A percentile compares a stretch with the other conserved stretches of the same genome.
phyloP scores from a whole-genome alignment of 2,329 filamentous ascomycete species.

The Stemphylium lycopersici region DNA sequence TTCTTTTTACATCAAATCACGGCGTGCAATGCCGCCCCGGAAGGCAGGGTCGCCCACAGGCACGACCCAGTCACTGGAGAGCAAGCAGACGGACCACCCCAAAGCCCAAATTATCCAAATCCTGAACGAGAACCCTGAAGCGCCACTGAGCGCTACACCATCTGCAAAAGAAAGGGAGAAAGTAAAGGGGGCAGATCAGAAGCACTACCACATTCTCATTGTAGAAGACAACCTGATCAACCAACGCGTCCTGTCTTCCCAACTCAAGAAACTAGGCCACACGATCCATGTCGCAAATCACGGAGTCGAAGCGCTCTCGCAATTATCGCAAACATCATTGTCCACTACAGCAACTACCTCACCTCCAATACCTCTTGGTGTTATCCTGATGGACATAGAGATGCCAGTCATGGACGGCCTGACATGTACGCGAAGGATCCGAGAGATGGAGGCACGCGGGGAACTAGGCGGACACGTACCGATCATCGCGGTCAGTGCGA shows the following conservation, averaged over 20 bases:
- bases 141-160: neutral
- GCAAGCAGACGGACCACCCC: neutral
- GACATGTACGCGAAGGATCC: constrained; percentile 26
- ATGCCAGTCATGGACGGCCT: constrained; percentile 45
- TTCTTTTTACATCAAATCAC: constrained; percentile 31
- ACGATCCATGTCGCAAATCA: constrained; percentile 34
- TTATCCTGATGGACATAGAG: constrained; percentile 35
- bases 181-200: neutral
- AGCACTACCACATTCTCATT: constrained; percentile 19
- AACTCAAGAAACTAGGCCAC: constrained; percentile 34
- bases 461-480: constrained; percentile 22
- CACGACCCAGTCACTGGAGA: neutral
- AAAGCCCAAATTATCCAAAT: constrained; percentile 4
- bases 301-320: constrained; percentile 33
- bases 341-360: neutral
- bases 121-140: neutral
- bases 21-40: neutral
- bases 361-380: neutral
- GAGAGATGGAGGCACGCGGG: constrained; percentile 21
- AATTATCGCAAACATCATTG: constrained; percentile 15
- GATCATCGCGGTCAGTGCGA: constrained; percentile 38
- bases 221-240: constrained; percentile 46
- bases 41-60: too few relatives aligned
- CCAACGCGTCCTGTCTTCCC: constrained; percentile 35
- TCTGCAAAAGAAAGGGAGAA: neutral